phyloP scores from a whole-genome alignment of 805 yeast species.

The Candida dendrica region DNA sequence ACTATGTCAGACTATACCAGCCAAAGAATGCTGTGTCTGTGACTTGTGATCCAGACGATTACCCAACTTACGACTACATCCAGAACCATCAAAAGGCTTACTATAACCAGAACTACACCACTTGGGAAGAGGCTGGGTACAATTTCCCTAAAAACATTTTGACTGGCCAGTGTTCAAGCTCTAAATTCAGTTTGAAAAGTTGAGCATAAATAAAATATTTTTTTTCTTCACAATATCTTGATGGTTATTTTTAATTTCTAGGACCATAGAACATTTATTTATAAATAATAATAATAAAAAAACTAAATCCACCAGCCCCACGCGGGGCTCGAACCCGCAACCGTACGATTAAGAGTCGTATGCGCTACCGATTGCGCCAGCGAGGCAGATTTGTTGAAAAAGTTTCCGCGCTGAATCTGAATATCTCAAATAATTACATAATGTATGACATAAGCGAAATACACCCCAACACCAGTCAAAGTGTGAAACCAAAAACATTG shows the following conservation, averaged over 20 bases:
- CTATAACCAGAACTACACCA: slow-evolving; percentile 34
- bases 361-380: slow-evolving; percentile 30
- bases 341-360: slow-evolving; percentile 28
- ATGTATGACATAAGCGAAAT: too few species aligned
- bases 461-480: background rate
- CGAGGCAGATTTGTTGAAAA: slow-evolving; percentile 14
- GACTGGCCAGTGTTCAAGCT: slow-evolving; percentile 10
- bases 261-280: too few species aligned
- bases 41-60: slow-evolving; percentile 42
- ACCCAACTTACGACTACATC: slow-evolving; percentile 41
- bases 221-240: too few species aligned
- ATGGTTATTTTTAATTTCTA: too few species aligned
- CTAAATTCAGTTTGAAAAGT: background rate
- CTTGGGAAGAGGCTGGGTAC: slow-evolving; percentile 39
- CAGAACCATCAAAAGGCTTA: slow-evolving; percentile 34
- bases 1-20: slow-evolving; percentile 43
- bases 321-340: slow-evolving; percentile 30
- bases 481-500: background rate
- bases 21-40: slow-evolving; percentile 32
- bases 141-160: slow-evolving; percentile 32
- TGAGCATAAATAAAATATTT: too few species aligned
- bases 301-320: slow-evolving; percentile 15
- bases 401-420: too few species aligned
- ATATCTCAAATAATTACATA: too few species aligned
- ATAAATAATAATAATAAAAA: too few species aligned